Percentiles rank a stretch among this genome's conserved stretches.
Conservation (phyloP, 192 early-diverging fungal genomes). For the Coemansia sp. region DNA sequence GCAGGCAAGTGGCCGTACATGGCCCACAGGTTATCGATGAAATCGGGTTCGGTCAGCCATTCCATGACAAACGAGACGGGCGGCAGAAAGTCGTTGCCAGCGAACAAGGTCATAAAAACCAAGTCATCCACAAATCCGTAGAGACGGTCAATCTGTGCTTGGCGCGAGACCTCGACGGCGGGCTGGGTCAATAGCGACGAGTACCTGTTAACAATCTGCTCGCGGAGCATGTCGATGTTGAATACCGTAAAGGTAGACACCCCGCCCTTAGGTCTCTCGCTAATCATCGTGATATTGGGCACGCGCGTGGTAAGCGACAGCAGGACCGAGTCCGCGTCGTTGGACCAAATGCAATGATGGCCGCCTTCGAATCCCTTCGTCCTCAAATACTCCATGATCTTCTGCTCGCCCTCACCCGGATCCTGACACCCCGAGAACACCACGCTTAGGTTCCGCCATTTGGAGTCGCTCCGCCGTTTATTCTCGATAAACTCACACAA, state of each 20-base stretch:
- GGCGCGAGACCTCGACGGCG: slow-evolving; percentile 24
- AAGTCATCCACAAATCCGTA: slow-evolving; percentile 90
- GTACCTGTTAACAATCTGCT: slow-evolving; percentile 69
- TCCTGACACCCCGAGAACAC: slow-evolving; percentile 89
- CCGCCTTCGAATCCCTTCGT: slow-evolving; percentile 49
- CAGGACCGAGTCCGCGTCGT: slow-evolving; percentile 96
- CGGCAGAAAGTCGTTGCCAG: slow-evolving; percentile 96
- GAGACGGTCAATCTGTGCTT: neutral
- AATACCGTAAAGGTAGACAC: neutral
- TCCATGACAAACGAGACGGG: slow-evolving; percentile 54
- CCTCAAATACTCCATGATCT: slow-evolving; percentile 97
- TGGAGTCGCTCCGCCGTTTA: slow-evolving; percentile 71
- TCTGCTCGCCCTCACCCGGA: slow-evolving; percentile 98
- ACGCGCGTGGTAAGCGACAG: slow-evolving; percentile 91
- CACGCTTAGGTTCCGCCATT: slow-evolving; percentile 81
- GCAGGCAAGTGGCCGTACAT: slow-evolving; percentile 42
- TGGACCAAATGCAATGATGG: slow-evolving; percentile 85
- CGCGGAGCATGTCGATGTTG: slow-evolving; percentile 20
- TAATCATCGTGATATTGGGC: slow-evolving; percentile 85
- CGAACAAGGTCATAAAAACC: slow-evolving; percentile 88
- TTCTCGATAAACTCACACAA: slow-evolving; percentile 82
- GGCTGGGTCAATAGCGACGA: slow-evolving; percentile 54
- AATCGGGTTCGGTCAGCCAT: slow-evolving; percentile 41
- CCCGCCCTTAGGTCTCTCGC: slow-evolving; percentile 78
- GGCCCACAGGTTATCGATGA: slow-evolving; percentile 57